Percentiles rank a stretch among this genome's conserved stretches.
phyloP scores from a whole-genome alignment of 176 grass and related monocot species.

The Elaeis guineensis region DNA sequence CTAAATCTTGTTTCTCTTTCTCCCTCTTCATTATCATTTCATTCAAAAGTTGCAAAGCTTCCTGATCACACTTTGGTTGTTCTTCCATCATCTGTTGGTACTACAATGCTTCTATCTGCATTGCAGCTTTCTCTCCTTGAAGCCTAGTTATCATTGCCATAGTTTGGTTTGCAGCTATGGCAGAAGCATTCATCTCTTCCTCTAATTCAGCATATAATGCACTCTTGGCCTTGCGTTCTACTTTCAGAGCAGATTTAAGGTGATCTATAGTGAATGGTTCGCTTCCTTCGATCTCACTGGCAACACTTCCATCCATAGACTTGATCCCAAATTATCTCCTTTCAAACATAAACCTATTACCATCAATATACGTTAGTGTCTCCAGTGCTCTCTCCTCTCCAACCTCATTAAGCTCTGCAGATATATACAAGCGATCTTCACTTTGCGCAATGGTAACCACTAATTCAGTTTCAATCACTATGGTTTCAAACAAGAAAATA shows the following conservation, averaged over 20 bases:
- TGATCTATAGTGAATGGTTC: conserved; percentile 46
- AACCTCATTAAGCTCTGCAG: conserved; percentile 22
- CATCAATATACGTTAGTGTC: conserved; percentile 34
- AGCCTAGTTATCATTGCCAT: conserved; percentile 99
- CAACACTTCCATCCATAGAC: conserved; percentile 47
- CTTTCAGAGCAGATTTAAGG: conserved; percentile 62
- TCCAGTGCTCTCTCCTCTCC: conserved; percentile 37
- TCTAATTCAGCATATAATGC: conserved; percentile 76
- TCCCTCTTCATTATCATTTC: conserved; percentile 81
- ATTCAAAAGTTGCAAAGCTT: conserved; percentile 78
- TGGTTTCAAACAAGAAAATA: too few species aligned
- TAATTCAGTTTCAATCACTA: conserved; percentile 12
- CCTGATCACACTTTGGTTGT: conserved; percentile 92
- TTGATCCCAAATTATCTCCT: conserved; percentile 32
- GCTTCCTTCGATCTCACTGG: conserved; percentile 39
- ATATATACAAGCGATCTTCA: conserved; percentile 19
- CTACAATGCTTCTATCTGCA: conserved; percentile 98
- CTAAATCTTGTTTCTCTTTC: conserved; percentile 86
- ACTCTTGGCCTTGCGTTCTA: conserved; percentile 48
- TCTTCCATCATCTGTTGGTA: conserved; percentile 98
- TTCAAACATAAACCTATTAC: conserved; percentile 31
- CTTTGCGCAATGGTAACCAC: conserved; percentile 13
- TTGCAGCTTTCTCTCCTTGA: conserved; percentile 96
- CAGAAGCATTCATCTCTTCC: conserved; percentile 81
- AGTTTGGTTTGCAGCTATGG: conserved; percentile 86